These are phyloP conservation scores for Tympanopsis confertula DNA, from an alignment of 2,329 filamentous ascomycete species.

Conservation along the genomic window DNA sequence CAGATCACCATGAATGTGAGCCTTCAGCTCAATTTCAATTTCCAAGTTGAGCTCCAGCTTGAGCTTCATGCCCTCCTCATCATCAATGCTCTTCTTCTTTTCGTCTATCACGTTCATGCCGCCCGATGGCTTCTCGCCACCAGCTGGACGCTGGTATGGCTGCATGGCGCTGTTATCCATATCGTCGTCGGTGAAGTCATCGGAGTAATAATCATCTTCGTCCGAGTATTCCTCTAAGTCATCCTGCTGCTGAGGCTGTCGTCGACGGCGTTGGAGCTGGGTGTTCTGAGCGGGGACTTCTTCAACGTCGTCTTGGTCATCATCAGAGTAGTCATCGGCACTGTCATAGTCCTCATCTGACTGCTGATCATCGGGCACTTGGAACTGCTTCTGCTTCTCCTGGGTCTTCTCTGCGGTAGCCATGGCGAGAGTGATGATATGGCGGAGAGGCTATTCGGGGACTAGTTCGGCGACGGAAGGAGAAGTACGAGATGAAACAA, in stretches of 20 bases:
- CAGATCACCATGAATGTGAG: slow-evolving; percentile 45
- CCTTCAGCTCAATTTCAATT: slow-evolving; percentile 69
- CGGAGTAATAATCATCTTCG: background rate
- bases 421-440: too few relatives aligned
- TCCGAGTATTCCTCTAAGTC: background rate
- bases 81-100: background rate
- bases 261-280: background rate
- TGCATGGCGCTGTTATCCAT: background rate
- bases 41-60: slow-evolving; percentile 66
- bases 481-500: too few relatives aligned
- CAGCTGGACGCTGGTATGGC: background rate
- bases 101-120: background rate
- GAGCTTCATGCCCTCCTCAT: slow-evolving; percentile 29
- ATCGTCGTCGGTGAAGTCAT: background rate
- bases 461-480: too few relatives aligned
- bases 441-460: too few relatives aligned
- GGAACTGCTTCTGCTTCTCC: background rate
- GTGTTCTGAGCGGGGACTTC: background rate
- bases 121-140: background rate
- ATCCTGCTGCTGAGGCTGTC: background rate
- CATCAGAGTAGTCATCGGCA: slow-evolving; percentile 1
- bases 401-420: background rate
- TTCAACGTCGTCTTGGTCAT: background rate
- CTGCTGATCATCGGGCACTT: background rate
- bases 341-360: background rate